Conservation (phyloP, 2,329 filamentous ascomycete species). For the Trichophyton simii region DNA sequence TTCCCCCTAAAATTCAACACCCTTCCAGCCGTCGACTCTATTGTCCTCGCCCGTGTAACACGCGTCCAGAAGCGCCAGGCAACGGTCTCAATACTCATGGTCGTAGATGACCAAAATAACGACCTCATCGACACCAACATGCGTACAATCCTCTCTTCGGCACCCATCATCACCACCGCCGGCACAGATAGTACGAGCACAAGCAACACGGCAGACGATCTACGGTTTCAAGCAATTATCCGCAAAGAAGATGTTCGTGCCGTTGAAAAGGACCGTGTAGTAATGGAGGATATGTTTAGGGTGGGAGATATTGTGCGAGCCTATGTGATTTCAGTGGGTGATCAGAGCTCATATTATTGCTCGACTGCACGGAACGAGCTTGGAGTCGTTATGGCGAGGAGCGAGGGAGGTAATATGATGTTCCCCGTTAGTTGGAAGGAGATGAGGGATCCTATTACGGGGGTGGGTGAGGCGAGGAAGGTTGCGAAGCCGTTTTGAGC, state of each 20-base stretch:
- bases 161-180: constrained; percentile 10
- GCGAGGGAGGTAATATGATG: constrained; percentile 81
- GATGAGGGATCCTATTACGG: constrained; percentile 72
- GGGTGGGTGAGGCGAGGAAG: constrained; percentile 66
- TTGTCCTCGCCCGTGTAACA: constrained; percentile 73
- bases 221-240: constrained; percentile 66
- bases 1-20: constrained; percentile 44
- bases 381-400: constrained; percentile 85
- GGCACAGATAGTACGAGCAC: constrained; percentile 21
- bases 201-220: constrained; percentile 47
- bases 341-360: constrained; percentile 93
- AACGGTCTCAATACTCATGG: constrained; percentile 71
- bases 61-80: constrained; percentile 77
- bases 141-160: constrained; percentile 25
- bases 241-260: constrained; percentile 82
- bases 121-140: constrained; percentile 20
- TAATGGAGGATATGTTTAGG: constrained; percentile 79
- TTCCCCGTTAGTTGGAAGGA: constrained; percentile 91
- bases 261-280: constrained; percentile 90
- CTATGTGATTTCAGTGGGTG: constrained; percentile 77
- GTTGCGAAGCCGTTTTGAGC: constrained; percentile 80
- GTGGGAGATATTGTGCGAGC: constrained; percentile 87
- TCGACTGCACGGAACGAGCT: constrained; percentile 82
- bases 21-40: constrained; percentile 66
- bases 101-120: constrained; percentile 42